A percentile compares a stretch with the other conserved stretches of the same genome.
Conservation (phyloP, 441 rosid genomes). For the Gossypium trilobum region DNA sequence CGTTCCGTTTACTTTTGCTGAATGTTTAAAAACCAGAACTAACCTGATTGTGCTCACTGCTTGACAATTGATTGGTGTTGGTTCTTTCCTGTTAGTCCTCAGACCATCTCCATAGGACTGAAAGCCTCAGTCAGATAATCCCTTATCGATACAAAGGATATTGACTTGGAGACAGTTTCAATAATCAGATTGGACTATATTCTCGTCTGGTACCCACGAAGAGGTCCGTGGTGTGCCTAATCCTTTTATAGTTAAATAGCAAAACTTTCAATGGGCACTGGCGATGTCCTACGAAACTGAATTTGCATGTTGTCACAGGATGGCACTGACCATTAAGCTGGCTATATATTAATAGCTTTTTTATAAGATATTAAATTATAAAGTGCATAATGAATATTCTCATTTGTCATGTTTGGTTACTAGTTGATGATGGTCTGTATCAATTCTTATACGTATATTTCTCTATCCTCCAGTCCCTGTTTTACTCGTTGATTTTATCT, state of each 20-base stretch:
- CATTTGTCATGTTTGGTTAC: not conserved
- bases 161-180: not conserved
- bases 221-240: not conserved
- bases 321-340: not conserved
- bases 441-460: not conserved
- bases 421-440: not conserved
- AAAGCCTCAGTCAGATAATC: not conserved
- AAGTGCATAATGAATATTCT: not conserved
- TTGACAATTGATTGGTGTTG: not conserved
- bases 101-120: not conserved
- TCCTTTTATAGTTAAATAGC: not conserved
- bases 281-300: not conserved
- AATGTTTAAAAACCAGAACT: not conserved
- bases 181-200: not conserved
- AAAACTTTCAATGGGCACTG: not conserved
- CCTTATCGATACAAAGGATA: not conserved
- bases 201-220: not conserved
- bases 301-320: not conserved
- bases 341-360: not conserved
- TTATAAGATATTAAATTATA: not conserved
- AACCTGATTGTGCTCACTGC: not conserved
- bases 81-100: not conserved
- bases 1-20: not conserved
- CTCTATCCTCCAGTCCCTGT: not conserved
- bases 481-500: slow-evolving; percentile 3